Base-by-base conservation (phyloP, 2,329 filamentous ascomycete species). In the Aspergillus floridensis region DNA sequence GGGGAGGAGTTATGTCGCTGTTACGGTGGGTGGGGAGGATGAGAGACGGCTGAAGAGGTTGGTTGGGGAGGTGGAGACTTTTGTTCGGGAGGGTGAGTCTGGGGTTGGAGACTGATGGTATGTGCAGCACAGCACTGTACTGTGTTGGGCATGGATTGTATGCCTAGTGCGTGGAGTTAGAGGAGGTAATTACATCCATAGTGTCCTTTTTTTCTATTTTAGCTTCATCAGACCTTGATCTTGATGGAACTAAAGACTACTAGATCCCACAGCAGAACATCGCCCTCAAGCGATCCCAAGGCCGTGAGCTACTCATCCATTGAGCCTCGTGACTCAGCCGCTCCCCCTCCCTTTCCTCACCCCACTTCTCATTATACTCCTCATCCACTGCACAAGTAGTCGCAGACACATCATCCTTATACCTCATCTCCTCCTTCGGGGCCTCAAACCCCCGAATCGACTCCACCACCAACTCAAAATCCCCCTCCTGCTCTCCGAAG, bases 401-500 rank as follows among this genome's bases (percentile, higher is more conserved):
- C 0, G 24, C 41, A 31, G 21, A 29, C 4, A 46, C 41, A 22
- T 55, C 53, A 55, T 55, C 53, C 26, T 10, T 35, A 38, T 55
- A 48, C 53, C 53, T 47, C 19, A 4, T 16, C 48, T 49, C 48
- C 10, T 29, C 29, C 26, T 22, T 22, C 21, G 63, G 62, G 4
- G 38, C 59, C 32, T 64, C 58, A 19, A 79, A 68, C 8, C 82
- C 84, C 12, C 81, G 79, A 59, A 89, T 83, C 1, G 83, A 84
- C 31, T 73, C 73, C 59, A 90, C 73, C 1, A 80, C 76, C 4
- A 90, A 70, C 3, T 78, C 80, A 65, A 92, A 92, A 3, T 85
- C 79, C 3, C 90, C 90, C 62, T 90, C 79, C 73, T 93, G 90
- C 0, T 82, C 76, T 8, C 87, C 90, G 65, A 93, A 93, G 78